phyloP scores from a whole-genome alignment of 1,284 basidiomycete genomes.

The Ceratobasidium sp. region DNA sequence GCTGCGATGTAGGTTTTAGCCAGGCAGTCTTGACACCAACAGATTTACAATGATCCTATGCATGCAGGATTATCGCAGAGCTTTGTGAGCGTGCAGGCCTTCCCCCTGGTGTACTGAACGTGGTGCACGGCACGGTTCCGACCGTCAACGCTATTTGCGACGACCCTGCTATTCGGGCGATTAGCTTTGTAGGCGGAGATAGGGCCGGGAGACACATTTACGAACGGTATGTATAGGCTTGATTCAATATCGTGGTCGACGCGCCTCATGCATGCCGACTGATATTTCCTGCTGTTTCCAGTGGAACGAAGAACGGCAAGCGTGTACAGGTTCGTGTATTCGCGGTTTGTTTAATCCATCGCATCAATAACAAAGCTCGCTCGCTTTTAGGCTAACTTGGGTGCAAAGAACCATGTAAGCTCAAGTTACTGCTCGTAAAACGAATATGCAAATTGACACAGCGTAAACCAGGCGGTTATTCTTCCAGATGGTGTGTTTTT shows the following conservation, averaged over 20 bases:
- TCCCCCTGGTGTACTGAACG: constrained; percentile 70
- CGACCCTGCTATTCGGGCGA: constrained; percentile 89
- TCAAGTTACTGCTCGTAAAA: not conserved
- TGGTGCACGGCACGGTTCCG: constrained; percentile 89
- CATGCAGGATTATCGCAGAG: constrained; percentile 54
- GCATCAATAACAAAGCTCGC: constrained; percentile 2
- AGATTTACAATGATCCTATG: not conserved
- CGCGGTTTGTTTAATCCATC: constrained; percentile 15
- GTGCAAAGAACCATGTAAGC: constrained; percentile 91
- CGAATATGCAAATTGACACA: not conserved
- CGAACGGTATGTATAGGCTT: constrained; percentile 65
- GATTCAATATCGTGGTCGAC: too few relatives aligned
- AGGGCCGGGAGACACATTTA: constrained; percentile 95
- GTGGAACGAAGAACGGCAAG: constrained; percentile 88
- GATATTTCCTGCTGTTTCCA: constrained; percentile 50
- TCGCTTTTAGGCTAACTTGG: constrained; percentile 78
- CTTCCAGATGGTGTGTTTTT: constrained; percentile 85
- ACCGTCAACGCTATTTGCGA: constrained; percentile 97
- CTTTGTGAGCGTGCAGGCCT: constrained; percentile 83
- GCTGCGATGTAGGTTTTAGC: constrained; percentile 76
- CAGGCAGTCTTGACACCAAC: too few relatives aligned
- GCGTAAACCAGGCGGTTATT: constrained; percentile 64
- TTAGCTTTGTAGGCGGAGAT: constrained; percentile 98
- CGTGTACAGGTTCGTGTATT: constrained; percentile 72
- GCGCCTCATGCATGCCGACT: not conserved